phyloP scores from a whole-genome alignment of 768 basidiomycete genomes.

The Ramaria sp. region DNA sequence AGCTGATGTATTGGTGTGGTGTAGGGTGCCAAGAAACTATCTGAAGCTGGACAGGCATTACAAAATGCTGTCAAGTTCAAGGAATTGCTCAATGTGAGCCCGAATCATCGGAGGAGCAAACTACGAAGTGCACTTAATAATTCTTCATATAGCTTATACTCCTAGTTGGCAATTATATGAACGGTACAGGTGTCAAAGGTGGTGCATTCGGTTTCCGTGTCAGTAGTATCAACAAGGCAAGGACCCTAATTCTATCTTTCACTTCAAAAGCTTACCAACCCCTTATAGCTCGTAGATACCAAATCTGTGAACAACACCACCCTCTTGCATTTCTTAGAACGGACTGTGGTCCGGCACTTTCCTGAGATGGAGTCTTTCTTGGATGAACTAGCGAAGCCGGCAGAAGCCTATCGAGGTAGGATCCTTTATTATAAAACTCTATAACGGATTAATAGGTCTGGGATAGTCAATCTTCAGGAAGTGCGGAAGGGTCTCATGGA shows the following conservation, averaged over 20 bases:
- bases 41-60: conserved; percentile 70
- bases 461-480: conserved; percentile 74
- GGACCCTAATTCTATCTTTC: conserved; percentile 3
- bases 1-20: not conserved
- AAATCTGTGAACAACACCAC: conserved; percentile 94
- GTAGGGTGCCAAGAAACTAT: conserved; percentile 72
- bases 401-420: conserved; percentile 85
- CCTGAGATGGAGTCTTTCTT: conserved; percentile 79
- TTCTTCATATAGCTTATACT: conserved; percentile 58
- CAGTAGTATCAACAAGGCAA: conserved; percentile 93
- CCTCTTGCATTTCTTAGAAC: conserved; percentile 86
- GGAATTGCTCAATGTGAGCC: conserved; percentile 69
- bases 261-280: not conserved
- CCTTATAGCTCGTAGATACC: conserved; percentile 79
- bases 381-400: conserved; percentile 79
- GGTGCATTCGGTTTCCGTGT: conserved; percentile 96
- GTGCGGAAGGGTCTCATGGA: conserved; percentile 66
- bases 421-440: not conserved
- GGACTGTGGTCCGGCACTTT: conserved; percentile 81
- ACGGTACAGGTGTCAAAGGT: conserved; percentile 90
- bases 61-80: conserved; percentile 82
- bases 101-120: conserved; percentile 1
- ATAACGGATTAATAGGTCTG: conserved; percentile 9
- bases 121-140: not conserved
- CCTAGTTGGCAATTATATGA: conserved; percentile 96